Percentiles rank a stretch among this genome's conserved stretches.
Evolutionary conservation across 768 basidiomycete genomes (phyloP).

Genomic region (Phallus indusiatus): DNA sequence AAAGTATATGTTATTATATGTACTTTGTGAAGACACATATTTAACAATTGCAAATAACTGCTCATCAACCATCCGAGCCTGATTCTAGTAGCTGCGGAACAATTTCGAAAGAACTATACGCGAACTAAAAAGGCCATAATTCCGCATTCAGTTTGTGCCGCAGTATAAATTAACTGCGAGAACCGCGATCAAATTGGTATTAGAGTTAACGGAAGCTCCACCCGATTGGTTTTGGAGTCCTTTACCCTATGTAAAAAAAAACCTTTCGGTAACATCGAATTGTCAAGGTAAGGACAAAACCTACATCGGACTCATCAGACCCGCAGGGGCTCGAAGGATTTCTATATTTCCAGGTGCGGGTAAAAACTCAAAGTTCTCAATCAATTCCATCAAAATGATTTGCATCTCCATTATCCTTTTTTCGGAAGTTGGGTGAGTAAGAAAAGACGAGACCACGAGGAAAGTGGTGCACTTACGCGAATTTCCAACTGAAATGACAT

Average conservation of each 20-base stretch:
- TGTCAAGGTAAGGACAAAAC: background rate
- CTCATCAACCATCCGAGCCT: no score
- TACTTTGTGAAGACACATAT: no score
- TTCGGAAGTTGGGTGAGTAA: background rate
- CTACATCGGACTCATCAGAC: slow-evolving; percentile 24
- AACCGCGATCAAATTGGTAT: background rate
- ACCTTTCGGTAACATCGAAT: background rate
- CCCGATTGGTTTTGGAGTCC: background rate
- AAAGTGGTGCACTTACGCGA: background rate
- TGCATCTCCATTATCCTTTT: slow-evolving; percentile 25
- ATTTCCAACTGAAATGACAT: background rate
- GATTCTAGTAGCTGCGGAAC: no score
- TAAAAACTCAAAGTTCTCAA: slow-evolving; percentile 26
- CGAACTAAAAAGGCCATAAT: no score
- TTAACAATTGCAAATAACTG: no score
- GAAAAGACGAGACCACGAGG: background rate
- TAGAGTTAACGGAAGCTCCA: background rate
- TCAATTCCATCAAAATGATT: slow-evolving; percentile 23
- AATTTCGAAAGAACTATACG: no score
- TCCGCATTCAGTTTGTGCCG: no score
- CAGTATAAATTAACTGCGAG: no score
- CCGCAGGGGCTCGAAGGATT: slow-evolving; percentile 24
- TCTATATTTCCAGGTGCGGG: slow-evolving; percentile 22
- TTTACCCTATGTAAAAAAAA: background rate
- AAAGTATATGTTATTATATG: no score